These are phyloP conservation scores for Cyclostephanos invisitatus DNA, from an alignment of 108 stramenopile species.

Conservation along the genomic window DNA sequence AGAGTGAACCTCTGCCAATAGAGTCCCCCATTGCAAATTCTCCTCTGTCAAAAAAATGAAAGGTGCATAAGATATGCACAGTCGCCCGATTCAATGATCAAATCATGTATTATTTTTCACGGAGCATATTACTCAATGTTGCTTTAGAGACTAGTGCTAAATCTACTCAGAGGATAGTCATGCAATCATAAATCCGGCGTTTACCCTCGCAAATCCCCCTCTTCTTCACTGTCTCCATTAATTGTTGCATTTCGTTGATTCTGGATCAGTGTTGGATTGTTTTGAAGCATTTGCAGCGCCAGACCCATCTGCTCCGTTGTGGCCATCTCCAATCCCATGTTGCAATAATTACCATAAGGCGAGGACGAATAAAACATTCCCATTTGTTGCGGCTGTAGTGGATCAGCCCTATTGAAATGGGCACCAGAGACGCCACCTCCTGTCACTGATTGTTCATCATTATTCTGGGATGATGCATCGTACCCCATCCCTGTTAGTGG, in stretches of 20 bases:
- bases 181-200: background rate
- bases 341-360: constrained; percentile 2
- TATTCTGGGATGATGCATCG: constrained; percentile 1
- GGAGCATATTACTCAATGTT: background rate
- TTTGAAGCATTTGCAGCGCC: constrained; percentile 11
- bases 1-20: too few relatives aligned
- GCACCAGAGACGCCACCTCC: background rate
- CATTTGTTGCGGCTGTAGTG: constrained; percentile 6
- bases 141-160: background rate
- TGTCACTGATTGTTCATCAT: background rate
- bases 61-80: too few relatives aligned
- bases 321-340: constrained; percentile 13
- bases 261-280: background rate
- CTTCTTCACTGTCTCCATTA: background rate
- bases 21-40: too few relatives aligned
- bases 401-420: background rate
- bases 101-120: background rate
- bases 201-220: background rate
- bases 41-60: too few relatives aligned
- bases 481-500: background rate
- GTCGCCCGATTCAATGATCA: too few relatives aligned
- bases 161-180: background rate
- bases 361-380: constrained; percentile 4
- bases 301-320: constrained; percentile 10
- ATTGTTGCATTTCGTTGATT: constrained; percentile 6